Base-by-base conservation (phyloP, 805 yeast species). In the Blastobotrys mokoenaii region DNA sequence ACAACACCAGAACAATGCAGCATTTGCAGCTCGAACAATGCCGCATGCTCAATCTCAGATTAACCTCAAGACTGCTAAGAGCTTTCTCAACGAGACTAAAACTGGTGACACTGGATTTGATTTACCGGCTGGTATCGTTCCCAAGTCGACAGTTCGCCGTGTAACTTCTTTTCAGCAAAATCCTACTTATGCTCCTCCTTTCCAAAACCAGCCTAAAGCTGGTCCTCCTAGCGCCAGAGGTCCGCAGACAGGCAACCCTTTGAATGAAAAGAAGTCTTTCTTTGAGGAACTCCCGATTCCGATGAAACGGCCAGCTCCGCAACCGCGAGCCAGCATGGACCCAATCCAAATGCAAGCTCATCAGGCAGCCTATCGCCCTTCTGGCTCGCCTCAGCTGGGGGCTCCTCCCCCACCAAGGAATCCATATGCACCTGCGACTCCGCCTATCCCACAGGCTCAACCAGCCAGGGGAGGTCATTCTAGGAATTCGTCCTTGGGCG, bases 231-330 rank as follows among this genome's bases (percentile, higher is more conserved):
- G 54, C 20, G 34, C 45, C n/a, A 16, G 43, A 44, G 20, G 41
- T 15, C 32, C 18, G 35, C 41, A 15, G 16, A 10, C 18, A 18
- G 39, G 8, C 30, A 43, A 44, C 34, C 47, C 41, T 37, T 51
- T 30, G 38, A 40, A 38, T 35, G 49, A 18, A 9, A 61, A 57
- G 48, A 70, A 73, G 55, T 62, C 76, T 8, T 77, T 80, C 55
- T 80, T 77, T 55, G 81, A 76, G 44, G 86, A 80, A 45, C 58
- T 77, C 33, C 45, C 45, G n/a, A 30, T 39, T 8, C 45, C 38
- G 10, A n/a, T 11, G 18, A 20, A 22, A 30, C 40, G 29, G 16
- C 41, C 17, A 29, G 45, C 33, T n/a, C 22, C 22, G 22, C 17
- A 9, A 14, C 31, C 38, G 6, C n/a, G 30, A 29, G 32, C 11